phyloP scores from a whole-genome alignment of 129 eudicot genomes.

The Artemisia tridentata region DNA sequence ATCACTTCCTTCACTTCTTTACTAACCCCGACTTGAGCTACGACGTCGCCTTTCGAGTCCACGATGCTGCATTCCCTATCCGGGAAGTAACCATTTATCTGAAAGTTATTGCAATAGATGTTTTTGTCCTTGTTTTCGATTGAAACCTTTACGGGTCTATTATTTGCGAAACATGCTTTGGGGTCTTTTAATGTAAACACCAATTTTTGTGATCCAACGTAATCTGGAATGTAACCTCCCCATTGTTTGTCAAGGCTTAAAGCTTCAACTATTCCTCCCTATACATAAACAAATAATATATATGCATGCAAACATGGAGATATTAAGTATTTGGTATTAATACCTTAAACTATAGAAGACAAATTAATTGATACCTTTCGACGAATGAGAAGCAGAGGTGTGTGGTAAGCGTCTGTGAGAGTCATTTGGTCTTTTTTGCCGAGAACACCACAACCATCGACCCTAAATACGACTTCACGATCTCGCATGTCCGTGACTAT shows the following conservation, averaged over 20 bases:
- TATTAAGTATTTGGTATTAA: too few relatives aligned
- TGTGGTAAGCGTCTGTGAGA: constrained; percentile 60
- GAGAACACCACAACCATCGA: constrained; percentile 85
- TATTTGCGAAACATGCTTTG: constrained; percentile 40
- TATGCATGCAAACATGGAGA: too few relatives aligned
- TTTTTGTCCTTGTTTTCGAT: constrained; percentile 37
- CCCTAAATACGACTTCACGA: constrained; percentile 61
- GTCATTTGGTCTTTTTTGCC: constrained; percentile 65
- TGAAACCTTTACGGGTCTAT: constrained; percentile 49
- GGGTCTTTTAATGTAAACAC: constrained; percentile 77
- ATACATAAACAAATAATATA: neutral
- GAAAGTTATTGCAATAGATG: constrained; percentile 36
- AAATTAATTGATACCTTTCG: constrained; percentile 45
- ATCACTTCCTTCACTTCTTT: constrained; percentile 45
- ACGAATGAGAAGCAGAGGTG: constrained; percentile 71
- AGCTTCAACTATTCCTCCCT: constrained; percentile 85
- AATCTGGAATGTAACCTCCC: constrained; percentile 61
- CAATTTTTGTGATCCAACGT: constrained; percentile 49
- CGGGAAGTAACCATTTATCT: constrained; percentile 58
- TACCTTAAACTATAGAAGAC: too few relatives aligned
- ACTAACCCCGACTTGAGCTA: constrained; percentile 71
- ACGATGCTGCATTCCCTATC: constrained; percentile 61
- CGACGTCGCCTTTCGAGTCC: constrained; percentile 44
- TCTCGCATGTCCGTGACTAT: constrained; percentile 47
- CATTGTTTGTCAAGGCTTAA: constrained; percentile 62